Evolutionary conservation across 164 flowering plant genomes (phyloP).

Genomic region (Annona squamosa): DNA sequence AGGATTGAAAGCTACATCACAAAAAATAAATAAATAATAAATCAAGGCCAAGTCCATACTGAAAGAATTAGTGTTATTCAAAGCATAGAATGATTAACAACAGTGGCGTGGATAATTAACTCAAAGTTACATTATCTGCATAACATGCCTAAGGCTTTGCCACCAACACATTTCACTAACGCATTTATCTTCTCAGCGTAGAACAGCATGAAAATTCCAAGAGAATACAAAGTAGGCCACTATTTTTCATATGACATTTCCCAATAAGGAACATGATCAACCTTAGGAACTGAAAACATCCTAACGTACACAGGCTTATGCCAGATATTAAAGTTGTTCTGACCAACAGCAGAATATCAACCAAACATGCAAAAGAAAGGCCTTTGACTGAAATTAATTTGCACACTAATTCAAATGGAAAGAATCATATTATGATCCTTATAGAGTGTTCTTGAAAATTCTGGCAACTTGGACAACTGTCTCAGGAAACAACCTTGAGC

Average conservation of each 20-base stretch:
- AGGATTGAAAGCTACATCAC: conserved; percentile 52
- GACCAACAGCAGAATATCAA: neutral
- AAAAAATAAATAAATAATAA: conserved; percentile 8
- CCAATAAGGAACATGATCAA: neutral
- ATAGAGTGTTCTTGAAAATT: neutral
- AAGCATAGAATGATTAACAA: neutral
- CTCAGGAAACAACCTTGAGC: neutral
- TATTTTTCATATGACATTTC: neutral
- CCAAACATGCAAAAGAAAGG: neutral
- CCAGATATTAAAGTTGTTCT: neutral
- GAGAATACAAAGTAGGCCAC: neutral
- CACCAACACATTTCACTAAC: neutral
- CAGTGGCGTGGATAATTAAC: neutral
- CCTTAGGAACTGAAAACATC: neutral
- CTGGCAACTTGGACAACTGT: too few species aligned
- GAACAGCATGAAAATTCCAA: neutral
- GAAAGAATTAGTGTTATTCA: neutral
- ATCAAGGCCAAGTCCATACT: neutral
- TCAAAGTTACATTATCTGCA: neutral
- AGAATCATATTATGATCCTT: neutral
- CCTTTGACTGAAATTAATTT: too few species aligned
- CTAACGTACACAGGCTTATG: neutral
- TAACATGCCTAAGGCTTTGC: neutral
- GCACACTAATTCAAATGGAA: neutral
- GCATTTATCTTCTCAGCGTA: neutral